phyloP scores from a whole-genome alignment of 1,139 yeast species.

The Torulaspora pretoriensis region DNA sequence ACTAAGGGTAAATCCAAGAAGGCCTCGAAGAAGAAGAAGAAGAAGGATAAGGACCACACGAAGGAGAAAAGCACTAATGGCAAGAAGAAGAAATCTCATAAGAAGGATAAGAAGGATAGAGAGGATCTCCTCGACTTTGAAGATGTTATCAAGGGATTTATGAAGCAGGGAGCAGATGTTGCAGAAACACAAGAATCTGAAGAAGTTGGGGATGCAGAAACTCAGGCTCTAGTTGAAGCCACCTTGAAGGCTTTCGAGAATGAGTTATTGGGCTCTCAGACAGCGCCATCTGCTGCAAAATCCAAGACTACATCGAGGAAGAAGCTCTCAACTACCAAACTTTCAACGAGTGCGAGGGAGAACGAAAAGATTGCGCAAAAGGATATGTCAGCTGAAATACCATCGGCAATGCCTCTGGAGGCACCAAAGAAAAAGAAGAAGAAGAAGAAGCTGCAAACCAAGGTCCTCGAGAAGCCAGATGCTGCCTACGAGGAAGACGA shows the following conservation, averaged over 20 bases:
- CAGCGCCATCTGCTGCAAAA: constrained; percentile 10
- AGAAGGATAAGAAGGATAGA: constrained; percentile 8
- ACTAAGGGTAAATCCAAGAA: constrained; percentile 14
- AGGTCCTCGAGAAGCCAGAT: constrained; percentile 5
- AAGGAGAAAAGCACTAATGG: constrained; percentile 4
- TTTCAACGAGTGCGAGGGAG: constrained; percentile 8
- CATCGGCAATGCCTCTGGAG: background rate
- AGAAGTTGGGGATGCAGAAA: constrained; percentile 27
- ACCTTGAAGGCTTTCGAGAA: constrained; percentile 35
- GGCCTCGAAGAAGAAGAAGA: constrained; percentile 22
- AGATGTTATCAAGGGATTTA: constrained; percentile 34
- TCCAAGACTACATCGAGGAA: constrained; percentile 12
- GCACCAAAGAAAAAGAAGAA: constrained; percentile 15
- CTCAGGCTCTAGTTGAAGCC: constrained; percentile 35
- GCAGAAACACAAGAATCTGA: constrained; percentile 6
- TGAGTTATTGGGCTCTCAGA: constrained; percentile 24
- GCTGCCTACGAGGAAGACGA: constrained; percentile 27
- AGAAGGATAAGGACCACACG: constrained; percentile 10
- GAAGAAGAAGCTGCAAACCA: constrained; percentile 23
- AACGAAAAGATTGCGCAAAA: constrained; percentile 9
- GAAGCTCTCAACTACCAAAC: constrained; percentile 8
- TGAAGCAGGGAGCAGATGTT: constrained; percentile 20
- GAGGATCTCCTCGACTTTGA: constrained; percentile 28
- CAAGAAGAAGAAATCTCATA: constrained; percentile 14
- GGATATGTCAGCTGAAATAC: background rate